A percentile compares a stretch with the other conserved stretches of the same genome.
phyloP scores from a whole-genome alignment of 108 stramenopile species.

The Cyclotella baltica region DNA sequence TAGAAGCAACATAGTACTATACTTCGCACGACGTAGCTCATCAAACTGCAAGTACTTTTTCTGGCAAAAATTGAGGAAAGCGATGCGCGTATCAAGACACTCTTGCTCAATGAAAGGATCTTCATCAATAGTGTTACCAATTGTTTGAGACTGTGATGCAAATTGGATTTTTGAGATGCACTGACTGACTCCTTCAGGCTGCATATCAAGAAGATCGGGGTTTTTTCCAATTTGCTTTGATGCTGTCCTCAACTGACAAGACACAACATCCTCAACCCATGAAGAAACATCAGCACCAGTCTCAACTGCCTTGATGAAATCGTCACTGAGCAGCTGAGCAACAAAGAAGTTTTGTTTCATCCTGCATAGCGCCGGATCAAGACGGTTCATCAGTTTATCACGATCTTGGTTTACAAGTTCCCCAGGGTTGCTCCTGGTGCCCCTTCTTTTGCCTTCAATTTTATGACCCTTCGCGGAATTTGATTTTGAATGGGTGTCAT shows the following conservation, averaged over 20 bases:
- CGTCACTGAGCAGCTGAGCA: conserved; percentile 70
- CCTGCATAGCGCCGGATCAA: conserved; percentile 67
- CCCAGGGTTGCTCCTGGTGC: conserved; percentile 73
- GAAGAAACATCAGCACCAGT: conserved; percentile 61
- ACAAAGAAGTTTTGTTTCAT: conserved; percentile 90
- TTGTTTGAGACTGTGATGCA: not conserved
- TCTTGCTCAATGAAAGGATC: conserved; percentile 81
- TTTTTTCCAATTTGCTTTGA: conserved; percentile 53
- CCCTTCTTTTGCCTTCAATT: conserved; percentile 58
- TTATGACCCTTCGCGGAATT: conserved; percentile 24
- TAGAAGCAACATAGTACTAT: conserved; percentile 94
- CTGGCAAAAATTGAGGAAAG: conserved; percentile 93
- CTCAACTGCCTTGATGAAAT: conserved; percentile 72
- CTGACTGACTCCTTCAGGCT: not conserved
- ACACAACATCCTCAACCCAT: conserved; percentile 64
- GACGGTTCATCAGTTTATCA: conserved; percentile 78
- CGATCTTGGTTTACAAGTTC: conserved; percentile 55
- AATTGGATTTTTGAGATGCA: not conserved
- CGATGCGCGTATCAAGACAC: conserved; percentile 89
- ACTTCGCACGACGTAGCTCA: conserved; percentile 94
- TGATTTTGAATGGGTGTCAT: conserved; percentile 20
- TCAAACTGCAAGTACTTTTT: conserved; percentile 97
- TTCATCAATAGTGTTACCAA: conserved; percentile 66
- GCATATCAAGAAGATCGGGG: conserved; percentile 23
- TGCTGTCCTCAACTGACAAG: conserved; percentile 37